Conservation (phyloP, 139 green algal genomes). For the Mychonastes homosphaera region DNA sequence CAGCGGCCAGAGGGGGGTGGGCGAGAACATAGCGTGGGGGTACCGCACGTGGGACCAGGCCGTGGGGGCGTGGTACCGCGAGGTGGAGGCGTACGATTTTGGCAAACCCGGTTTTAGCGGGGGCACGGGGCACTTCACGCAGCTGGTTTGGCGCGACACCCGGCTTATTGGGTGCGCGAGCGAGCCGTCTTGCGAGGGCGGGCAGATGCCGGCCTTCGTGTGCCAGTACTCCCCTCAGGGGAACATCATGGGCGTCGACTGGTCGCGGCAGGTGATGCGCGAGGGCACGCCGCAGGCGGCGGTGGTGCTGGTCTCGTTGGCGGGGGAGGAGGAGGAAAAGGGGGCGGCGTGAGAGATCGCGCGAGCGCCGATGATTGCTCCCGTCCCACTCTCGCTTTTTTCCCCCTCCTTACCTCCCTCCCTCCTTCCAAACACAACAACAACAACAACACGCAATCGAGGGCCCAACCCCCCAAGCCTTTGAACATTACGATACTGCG, state of each 20-base stretch:
- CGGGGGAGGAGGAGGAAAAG: too few species aligned
- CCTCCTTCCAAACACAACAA: too few species aligned
- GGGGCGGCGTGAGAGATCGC: too few species aligned
- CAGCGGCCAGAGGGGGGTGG: background rate
- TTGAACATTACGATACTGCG: too few species aligned
- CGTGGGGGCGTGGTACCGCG: slow-evolving; percentile 13
- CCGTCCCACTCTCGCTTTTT: too few species aligned
- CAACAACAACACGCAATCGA: too few species aligned
- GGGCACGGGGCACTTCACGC: slow-evolving; percentile 21
- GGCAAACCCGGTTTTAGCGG: slow-evolving; percentile 5
- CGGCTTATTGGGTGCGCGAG: slow-evolving; percentile 15
- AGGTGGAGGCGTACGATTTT: slow-evolving; percentile 24
- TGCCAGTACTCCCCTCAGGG: slow-evolving; percentile 13
- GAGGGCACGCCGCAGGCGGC: too few species aligned
- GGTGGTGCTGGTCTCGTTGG: too few species aligned
- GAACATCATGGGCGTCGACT: background rate
- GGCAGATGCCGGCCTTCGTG: slow-evolving; percentile 3
- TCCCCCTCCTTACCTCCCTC: too few species aligned
- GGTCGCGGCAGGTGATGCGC: background rate
- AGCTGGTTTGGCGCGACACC: slow-evolving; percentile 22
- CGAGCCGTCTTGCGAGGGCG: slow-evolving; percentile 6
- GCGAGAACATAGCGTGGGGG: slow-evolving; percentile 13
- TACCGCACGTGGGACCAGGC: background rate
- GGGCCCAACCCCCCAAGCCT: too few species aligned
- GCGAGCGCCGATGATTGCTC: too few species aligned